These are phyloP conservation scores for Xylariomycetidae sp. DNA, from an alignment of 2,329 filamentous ascomycete genomes.

Conservation along the genomic window DNA sequence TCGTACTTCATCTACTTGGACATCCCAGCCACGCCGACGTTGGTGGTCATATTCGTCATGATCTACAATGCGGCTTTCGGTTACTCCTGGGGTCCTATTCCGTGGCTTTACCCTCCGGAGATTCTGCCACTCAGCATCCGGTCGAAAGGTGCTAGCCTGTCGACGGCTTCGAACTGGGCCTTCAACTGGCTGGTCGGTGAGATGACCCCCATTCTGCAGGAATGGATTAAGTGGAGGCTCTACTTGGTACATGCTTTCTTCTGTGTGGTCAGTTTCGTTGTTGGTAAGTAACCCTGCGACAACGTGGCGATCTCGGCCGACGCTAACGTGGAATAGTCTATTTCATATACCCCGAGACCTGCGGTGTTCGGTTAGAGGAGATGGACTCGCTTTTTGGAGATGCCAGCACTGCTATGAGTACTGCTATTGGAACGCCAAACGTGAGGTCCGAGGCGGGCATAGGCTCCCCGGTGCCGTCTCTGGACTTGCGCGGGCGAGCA, in stretches of 20 bases:
- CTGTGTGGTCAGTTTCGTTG: constrained; percentile 89
- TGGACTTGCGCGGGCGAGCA: constrained; percentile 59
- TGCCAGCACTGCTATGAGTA: constrained; percentile 78
- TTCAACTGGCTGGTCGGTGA: constrained; percentile 98
- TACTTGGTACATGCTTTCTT: constrained; percentile 97
- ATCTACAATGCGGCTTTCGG: constrained; percentile 97
- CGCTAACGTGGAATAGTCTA: constrained; percentile 60
- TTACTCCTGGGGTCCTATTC: constrained; percentile 92
- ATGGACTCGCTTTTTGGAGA: constrained; percentile 96
- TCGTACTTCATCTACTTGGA: constrained; percentile 95
- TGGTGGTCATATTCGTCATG: constrained; percentile 95
- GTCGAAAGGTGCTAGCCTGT: constrained; percentile 93
- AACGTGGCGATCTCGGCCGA: constrained; percentile 1
- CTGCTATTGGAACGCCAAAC: constrained; percentile 71
- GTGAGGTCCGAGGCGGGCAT: constrained; percentile 70
- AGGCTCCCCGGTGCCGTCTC: constrained; percentile 74
- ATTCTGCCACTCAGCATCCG: constrained; percentile 94
- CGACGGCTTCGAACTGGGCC: constrained; percentile 95
- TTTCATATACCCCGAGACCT: constrained; percentile 96
- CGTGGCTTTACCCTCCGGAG: constrained; percentile 98
- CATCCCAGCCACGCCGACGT: constrained; percentile 67
- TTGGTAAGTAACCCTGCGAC: constrained; percentile 63
- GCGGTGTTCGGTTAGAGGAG: constrained; percentile 89
- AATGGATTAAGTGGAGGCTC: constrained; percentile 86
- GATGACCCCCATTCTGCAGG: constrained; percentile 89